Evolutionary conservation across 164 flowering plant genomes (phyloP).

Genomic region (Vitis vinifera): ASM3070453v1 NC_081808.1:14415001-14415500

Average conservation of each 20-base stretch:
- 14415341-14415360: slow-evolving; percentile 92
- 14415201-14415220: not conserved
- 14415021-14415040: too few species aligned
- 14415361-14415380: slow-evolving; percentile 83
- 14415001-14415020: too few species aligned
- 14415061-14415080: too few species aligned
- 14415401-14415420: slow-evolving; percentile 70
- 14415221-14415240: not conserved
- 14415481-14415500: slow-evolving; percentile 96
- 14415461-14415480: slow-evolving; percentile 85
- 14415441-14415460: slow-evolving; percentile 84
- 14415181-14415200: too few species aligned
- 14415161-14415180: too few species aligned
- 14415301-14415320: not conserved
- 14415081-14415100: too few species aligned
- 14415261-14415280: not conserved
- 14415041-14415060: too few species aligned
- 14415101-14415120: too few species aligned
- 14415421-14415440: slow-evolving; percentile 68
- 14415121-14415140: too few species aligned
- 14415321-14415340: slow-evolving; percentile 71
- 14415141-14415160: too few species aligned
- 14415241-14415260: not conserved
- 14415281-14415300: too few species aligned
- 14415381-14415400: slow-evolving; percentile 75